Evolutionary conservation across 2,329 filamentous ascomycete genomes (phyloP), one percentile per base, ranked within the genome.

Genomic region (Hypomyces rosellus): DNA sequence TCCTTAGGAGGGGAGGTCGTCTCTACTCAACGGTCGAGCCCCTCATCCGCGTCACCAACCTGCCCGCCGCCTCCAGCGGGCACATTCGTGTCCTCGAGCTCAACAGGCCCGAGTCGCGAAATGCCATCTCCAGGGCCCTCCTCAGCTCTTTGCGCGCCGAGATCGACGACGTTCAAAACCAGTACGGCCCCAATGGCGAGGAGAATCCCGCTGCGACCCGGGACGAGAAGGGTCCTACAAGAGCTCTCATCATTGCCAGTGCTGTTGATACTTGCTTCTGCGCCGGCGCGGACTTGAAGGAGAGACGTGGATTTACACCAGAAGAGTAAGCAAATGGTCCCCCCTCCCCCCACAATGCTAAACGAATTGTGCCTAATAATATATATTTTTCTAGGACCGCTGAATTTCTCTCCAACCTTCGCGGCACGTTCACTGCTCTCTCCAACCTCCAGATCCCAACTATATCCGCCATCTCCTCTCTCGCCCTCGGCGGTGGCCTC

Each of bases 251-350:
- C 38, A 61, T 99, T 14, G 87, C 89, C 11, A 95, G 88, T 63
- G 88, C 89, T 38, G 79, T 89, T n/a, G 89, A 96, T 59, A 76
- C 81, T 20, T 86, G 84, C 61, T 99, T 99, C 68, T 99, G 93
- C 69, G 89, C 93, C 0, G 93, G 93, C 36, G 93, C 93, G 4
- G 93, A 99, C 65, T 71, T 99, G 61, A 97, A 96, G 66, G 92
- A 96, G 74, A 76, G 92, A 25, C 78, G 80, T 52, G 80, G 77
- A 4, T 93, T 96, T 69, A 85, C 81, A 1, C 78, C 76, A 54
- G 80, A 89, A 60, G 86, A 96, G 90, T 95, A 68, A 54, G 81
- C 69, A n/a, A 20, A n/a, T n/a, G n/a, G n/a, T n/a, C n/a, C 13
- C 30, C 5, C 11, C 22, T 25, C 14, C 13, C 37, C 22, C 15